Evolutionary conservation across 345 rosid species (phyloP), one percentile per base, ranked within the genome.

Genomic region (Salix viminalis): DNA sequence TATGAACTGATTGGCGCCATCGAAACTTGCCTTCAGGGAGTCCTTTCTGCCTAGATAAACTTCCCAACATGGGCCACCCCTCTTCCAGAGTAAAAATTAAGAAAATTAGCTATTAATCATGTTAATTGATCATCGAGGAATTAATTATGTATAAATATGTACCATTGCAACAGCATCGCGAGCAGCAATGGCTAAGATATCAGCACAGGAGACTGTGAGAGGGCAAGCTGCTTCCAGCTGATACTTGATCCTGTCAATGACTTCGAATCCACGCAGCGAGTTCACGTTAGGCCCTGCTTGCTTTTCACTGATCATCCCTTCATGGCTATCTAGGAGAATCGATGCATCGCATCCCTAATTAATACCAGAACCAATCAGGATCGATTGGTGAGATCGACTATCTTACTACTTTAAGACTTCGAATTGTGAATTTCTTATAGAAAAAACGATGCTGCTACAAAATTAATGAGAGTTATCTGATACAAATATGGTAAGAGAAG

Each of bases 221-320:
- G 98, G 97, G 77, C 97, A 90, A 10, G 90, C 95, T 76, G 89
- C 91, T 84, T 94, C 98, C 64, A 92, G 67, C 28, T 80, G 70
- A 76, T 85, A 79, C 81, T 92, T 94, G 8, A 92, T 91, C 86
- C 81, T 81, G 73, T 92, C 97, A 15, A 94, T 87, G 54, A 92
- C 91, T 48, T 90, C 86, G 7, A 92, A 91, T 30, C 98, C 97
- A 21, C 85, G 88, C 65, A 89, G 14, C 2, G 97, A 94, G 77
- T 91, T 87, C 0, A 81, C 12, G 75, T 92, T 91, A 7, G 97
- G 95, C 9, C 76, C 79, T 46, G 95, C 98, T 79, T 78, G 87
- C 81, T 94, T 94, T 76, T 94, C 97, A 72, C 94, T 91, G 4
- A 89, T 76, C 62, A 89, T 88, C 54, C 69, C 91, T 36, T 86